Base-by-base conservation (phyloP, 1,284 basidiomycete genomes). In the Malassezia caprae region DNA sequence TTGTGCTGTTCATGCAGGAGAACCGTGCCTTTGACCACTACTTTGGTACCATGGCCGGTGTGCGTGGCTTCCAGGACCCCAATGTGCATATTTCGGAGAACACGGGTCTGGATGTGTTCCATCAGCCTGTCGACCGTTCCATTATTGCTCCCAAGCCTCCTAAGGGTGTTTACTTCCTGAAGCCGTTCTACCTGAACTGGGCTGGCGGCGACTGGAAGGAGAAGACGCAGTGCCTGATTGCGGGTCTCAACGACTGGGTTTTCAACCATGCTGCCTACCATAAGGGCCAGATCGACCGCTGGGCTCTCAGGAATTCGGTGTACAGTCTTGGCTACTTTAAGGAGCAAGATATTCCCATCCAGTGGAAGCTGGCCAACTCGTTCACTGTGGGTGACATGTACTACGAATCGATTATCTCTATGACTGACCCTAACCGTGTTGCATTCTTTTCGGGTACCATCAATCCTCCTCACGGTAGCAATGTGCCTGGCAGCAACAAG, bases 1-100 rank as follows among this genome's bases (percentile, higher is more conserved):
- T 61, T 8, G 53, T 61, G 12, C 51, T 61, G 12, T 61, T 61
- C 41, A 69, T 69, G 67, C 67, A 69, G 40, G 67, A 69, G 47
- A 68, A 69, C 56, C 48, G 67, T 17, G 65, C 67, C 19, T 69
- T 68, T 27, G 67, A 69, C 45, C 66, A 68, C 53, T 69, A 69
- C 51, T 69, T 67, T 49, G 61, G 61, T 8, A 57, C 67, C 11
- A 59, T 66, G 49, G 57, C 57, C 4, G 67, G 67, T 46, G 58
- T 66, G 27, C 59, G 67, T 52, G 67, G 67, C 32, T 69, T 69
- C 56, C 52, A 48, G 15, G 67, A 69, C 43, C 67, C 67, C 19
- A 69, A 69, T 47, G 62, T 67, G 4, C 56, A 55, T 32, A 57
- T 69, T 35, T 59, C 58, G 30, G 47, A 52, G n/a, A 59, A 69